Percentiles rank a stretch among this genome's conserved stretches.
These are phyloP conservation scores for Aspergillus phoenicis DNA, from an alignment of 2,329 filamentous ascomycete genomes.

Conservation along the genomic window DNA sequence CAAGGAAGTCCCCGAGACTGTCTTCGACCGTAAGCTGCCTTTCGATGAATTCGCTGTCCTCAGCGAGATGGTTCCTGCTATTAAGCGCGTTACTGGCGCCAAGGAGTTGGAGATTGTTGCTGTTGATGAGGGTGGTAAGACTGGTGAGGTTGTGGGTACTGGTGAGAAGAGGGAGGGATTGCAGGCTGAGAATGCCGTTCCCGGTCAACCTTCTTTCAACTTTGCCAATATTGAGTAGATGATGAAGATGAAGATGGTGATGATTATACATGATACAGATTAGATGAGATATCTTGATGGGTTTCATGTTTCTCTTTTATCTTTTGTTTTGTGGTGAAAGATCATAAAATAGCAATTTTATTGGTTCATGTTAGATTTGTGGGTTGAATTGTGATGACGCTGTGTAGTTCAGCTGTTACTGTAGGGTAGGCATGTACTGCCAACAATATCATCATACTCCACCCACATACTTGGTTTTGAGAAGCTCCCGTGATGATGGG, in stretches of 20 bases:
- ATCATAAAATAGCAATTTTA: constrained; percentile 11
- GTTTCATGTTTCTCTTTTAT: neutral
- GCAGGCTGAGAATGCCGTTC: constrained; percentile 74
- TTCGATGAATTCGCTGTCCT: constrained; percentile 84
- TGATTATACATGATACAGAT: neutral
- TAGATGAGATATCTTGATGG: neutral
- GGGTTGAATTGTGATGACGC: neutral
- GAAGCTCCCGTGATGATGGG: too few relatives aligned
- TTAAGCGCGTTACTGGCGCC: constrained; percentile 76
- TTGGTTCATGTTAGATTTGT: constrained; percentile 11
- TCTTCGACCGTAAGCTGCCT: constrained; percentile 80
- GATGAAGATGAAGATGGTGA: too few relatives aligned
- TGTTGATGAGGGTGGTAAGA: constrained; percentile 63
- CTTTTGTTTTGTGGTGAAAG: neutral
- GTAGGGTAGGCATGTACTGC: too few relatives aligned
- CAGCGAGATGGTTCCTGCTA: constrained; percentile 72
- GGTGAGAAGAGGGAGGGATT: constrained; percentile 62
- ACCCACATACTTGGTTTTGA: too few relatives aligned
- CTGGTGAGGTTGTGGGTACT: constrained; percentile 46
- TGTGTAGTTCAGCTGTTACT: too few relatives aligned
- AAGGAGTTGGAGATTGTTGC: constrained; percentile 71
- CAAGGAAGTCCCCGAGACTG: constrained; percentile 66
- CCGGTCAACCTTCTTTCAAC: constrained; percentile 77
- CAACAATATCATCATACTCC: neutral
- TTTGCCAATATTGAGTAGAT: constrained; percentile 73